A percentile compares a stretch with the other conserved stretches of the same genome.
These are phyloP conservation scores for Blastobotrys illinoisensis DNA, from an alignment of 1,139 yeast species.

Conservation along the genomic window DNA sequence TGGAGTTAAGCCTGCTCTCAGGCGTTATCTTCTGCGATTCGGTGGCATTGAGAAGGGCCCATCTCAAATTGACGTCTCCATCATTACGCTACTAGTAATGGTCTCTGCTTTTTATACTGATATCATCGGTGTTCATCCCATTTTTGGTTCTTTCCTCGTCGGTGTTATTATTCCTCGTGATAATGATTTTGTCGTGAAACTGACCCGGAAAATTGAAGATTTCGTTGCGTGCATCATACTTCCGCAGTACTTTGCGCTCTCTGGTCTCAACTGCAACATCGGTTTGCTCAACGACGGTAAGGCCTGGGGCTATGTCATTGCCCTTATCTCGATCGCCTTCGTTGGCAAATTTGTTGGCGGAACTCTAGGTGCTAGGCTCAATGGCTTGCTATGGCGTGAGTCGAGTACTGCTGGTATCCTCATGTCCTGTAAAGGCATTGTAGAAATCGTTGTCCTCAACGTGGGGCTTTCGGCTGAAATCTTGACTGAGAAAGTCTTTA, in stretches of 20 bases:
- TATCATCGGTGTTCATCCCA: slow-evolving; percentile 74
- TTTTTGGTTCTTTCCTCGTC: slow-evolving; percentile 75
- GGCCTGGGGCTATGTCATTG: slow-evolving; percentile 74
- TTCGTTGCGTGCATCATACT: slow-evolving; percentile 62
- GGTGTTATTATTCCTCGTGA: slow-evolving; percentile 78
- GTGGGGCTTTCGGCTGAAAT: slow-evolving; percentile 69
- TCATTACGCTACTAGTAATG: slow-evolving; percentile 52
- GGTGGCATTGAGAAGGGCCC: slow-evolving; percentile 56
- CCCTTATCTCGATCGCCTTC: slow-evolving; percentile 60
- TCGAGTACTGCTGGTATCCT: slow-evolving; percentile 71
- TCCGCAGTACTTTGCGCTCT: slow-evolving; percentile 73
- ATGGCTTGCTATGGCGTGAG: slow-evolving; percentile 65
- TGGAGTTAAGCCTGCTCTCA: slow-evolving; percentile 50
- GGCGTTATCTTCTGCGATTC: slow-evolving; percentile 42
- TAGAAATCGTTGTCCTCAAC: slow-evolving; percentile 59
- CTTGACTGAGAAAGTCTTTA: slow-evolving; percentile 55
- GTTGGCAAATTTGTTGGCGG: slow-evolving; percentile 65
- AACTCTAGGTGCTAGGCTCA: slow-evolving; percentile 52
- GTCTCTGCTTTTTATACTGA: slow-evolving; percentile 72
- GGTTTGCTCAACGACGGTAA: slow-evolving; percentile 56
- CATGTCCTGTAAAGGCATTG: slow-evolving; percentile 86
- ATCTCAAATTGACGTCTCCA: slow-evolving; percentile 54
- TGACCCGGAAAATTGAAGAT: slow-evolving; percentile 73
- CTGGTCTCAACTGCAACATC: slow-evolving; percentile 66
- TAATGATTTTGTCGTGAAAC: slow-evolving; percentile 59